Evolutionary conservation across 768 basidiomycete genomes (phyloP).

Genomic region (Boletus rufocinnamomeus): DNA sequence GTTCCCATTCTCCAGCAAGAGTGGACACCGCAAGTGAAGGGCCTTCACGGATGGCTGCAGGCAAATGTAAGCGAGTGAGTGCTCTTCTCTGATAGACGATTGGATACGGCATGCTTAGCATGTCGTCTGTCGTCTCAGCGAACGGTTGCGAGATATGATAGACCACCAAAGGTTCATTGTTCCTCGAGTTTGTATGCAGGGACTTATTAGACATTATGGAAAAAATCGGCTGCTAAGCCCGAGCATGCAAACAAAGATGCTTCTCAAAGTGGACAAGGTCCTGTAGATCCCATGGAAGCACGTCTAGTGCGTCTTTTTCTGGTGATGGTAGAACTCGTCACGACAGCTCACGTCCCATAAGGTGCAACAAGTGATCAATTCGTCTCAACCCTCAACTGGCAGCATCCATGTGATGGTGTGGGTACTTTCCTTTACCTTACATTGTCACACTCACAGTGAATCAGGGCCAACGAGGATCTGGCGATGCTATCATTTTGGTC

Average conservation of each 20-base stretch:
- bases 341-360: not conserved
- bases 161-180: not conserved
- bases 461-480: not conserved
- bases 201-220: not conserved
- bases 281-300: too few relatives aligned
- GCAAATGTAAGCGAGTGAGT: too few relatives aligned
- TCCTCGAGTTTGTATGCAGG: not conserved
- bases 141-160: not conserved
- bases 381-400: not conserved
- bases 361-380: not conserved
- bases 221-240: too few relatives aligned
- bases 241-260: not conserved
- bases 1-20: not conserved
- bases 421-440: not conserved
- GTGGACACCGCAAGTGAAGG: not conserved
- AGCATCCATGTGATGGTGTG: not conserved
- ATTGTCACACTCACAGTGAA: not conserved
- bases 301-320: not conserved
- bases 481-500: not conserved
- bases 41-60: not conserved
- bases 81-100: too few relatives aligned
- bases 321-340: not conserved
- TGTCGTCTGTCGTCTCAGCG: not conserved
- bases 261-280: not conserved
- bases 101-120: too few relatives aligned